Evolutionary conservation across 2,329 filamentous ascomycete species (phyloP).

Genomic region (Microthyrium microscopicum): DNA sequence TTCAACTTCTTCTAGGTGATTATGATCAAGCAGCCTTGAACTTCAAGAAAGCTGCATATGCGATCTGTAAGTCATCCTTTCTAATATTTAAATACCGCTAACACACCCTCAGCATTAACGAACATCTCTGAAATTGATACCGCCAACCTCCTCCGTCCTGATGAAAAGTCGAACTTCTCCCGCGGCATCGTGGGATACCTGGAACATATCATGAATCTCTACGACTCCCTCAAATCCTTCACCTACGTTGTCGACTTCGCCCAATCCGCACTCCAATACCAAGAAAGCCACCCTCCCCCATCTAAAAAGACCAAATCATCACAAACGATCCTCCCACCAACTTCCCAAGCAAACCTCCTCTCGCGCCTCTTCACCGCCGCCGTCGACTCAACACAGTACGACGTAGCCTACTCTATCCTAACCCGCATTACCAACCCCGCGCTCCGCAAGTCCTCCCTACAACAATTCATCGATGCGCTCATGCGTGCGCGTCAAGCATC

Average conservation of each 20-base stretch:
- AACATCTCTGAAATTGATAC: constrained; percentile 24
- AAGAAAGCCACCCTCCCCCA: constrained; percentile 1
- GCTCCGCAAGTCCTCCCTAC: constrained; percentile 12
- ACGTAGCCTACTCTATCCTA: constrained; percentile 66
- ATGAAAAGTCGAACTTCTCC: constrained; percentile 51
- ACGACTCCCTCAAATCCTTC: constrained; percentile 59
- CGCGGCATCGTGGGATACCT: constrained; percentile 72
- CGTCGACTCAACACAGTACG: constrained; percentile 61
- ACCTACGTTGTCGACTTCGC: constrained; percentile 76
- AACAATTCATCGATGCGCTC: constrained; percentile 21
- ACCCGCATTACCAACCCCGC: constrained; percentile 25
- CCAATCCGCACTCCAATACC: constrained; percentile 40
- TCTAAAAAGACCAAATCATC: neutral
- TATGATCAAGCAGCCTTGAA: constrained; percentile 53
- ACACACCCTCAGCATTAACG: constrained; percentile 19
- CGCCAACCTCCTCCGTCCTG: constrained; percentile 53
- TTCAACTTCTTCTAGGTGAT: constrained; percentile 58
- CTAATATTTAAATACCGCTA: neutral
- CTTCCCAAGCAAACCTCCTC: constrained; percentile 47
- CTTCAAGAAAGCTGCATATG: constrained; percentile 71
- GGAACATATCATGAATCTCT: constrained; percentile 67
- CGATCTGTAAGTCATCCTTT: constrained; percentile 49
- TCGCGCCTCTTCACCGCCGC: constrained; percentile 72
- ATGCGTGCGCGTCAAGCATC: constrained; percentile 37
- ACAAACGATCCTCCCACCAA: neutral